Evolutionary conservation across 2,329 filamentous ascomycete genomes (phyloP).

Genomic region (Talaromyces atroroseus): DNA sequence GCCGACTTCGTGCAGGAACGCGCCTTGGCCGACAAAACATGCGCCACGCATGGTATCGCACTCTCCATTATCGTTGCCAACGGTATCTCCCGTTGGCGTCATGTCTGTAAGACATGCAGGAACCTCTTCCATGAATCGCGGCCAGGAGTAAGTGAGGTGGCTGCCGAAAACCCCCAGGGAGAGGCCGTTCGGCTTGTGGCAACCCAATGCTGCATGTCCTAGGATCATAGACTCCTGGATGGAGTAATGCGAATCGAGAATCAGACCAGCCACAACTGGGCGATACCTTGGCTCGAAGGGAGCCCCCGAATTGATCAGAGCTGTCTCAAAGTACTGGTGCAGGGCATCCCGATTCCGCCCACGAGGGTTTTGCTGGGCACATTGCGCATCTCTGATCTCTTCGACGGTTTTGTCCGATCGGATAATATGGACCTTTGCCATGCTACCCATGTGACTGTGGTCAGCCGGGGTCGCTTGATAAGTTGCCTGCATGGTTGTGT

Average conservation of each 20-base stretch:
- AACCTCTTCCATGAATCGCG: conserved; percentile 21
- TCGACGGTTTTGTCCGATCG: conserved; percentile 17
- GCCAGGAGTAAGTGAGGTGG: conserved; percentile 21
- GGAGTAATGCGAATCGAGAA: conserved; percentile 19
- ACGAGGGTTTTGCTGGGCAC: conserved; percentile 18
- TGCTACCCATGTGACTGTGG: not conserved
- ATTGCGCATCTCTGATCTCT: conserved; percentile 16
- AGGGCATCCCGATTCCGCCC: conserved; percentile 13
- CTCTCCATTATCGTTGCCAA: conserved; percentile 41
- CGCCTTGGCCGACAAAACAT: conserved; percentile 38
- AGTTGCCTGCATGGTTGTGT: conserved; percentile 10
- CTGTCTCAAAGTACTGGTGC: conserved; percentile 17
- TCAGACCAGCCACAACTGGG: conserved; percentile 19
- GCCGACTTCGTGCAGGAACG: conserved; percentile 33
- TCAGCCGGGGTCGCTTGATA: not conserved
- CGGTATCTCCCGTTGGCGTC: conserved; percentile 31
- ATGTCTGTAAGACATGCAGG: conserved; percentile 27
- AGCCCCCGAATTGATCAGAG: conserved; percentile 11
- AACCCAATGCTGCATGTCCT: conserved; percentile 19
- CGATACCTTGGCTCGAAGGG: conserved; percentile 16
- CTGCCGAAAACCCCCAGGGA: conserved; percentile 21
- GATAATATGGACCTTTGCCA: conserved; percentile 19
- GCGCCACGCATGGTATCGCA: conserved; percentile 43
- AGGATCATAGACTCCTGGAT: conserved; percentile 16
- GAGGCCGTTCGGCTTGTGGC: conserved; percentile 16